Base-by-base conservation (phyloP, 1,284 basidiomycete genomes). In the Vanrija pseudolonga region DNA sequence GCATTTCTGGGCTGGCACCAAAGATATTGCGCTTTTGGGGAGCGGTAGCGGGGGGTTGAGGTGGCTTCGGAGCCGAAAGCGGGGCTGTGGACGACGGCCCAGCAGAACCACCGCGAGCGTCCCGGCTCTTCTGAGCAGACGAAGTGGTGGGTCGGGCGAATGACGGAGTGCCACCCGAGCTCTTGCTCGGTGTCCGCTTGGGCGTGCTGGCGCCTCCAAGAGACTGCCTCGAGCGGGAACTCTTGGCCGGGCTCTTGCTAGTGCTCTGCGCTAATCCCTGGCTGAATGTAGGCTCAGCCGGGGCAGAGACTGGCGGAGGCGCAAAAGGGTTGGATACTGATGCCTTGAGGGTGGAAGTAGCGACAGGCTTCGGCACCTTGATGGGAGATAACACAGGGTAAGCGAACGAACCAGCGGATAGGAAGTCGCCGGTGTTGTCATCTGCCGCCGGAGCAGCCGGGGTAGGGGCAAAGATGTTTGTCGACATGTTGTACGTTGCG, bases 91-190 rank as follows among this genome's bases (percentile, higher is more conserved):
- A n/a, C 19, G n/a, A 40, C 39, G 39, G 32, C 14, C 32, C 32
- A 4, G 32, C 32, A 4, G 32, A 32, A 4, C 32, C 32, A 32
- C 32, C 32, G 12, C 32, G 32, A 8, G 32, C 32, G 6, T 53
- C 50, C 41, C 53, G 59, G 42, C 51, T 53, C 45, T 71, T 67
- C 17, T 59, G 60, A 0, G 58, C 57, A 6, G 72, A 73, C 3
- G 72, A 63, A 1, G 64, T 55, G 6, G 73, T 76, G 14, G 71
- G 66, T 20, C 68, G 63, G 28, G 71, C 67, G 56, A 73, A 71
- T 0, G 70, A 69, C 3, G 71, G 70, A 0, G 65, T 69, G 14
- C 53, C 62, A 7, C 53, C 28, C 4, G 48, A 3, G n/a, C n/a
- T 4, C 47, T 48, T 48, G 19, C 17, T 4, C 12, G 32, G 32